phyloP scores from a whole-genome alignment of 2,329 filamentous ascomycete species.

The Colletotrichum sp. region DNA sequence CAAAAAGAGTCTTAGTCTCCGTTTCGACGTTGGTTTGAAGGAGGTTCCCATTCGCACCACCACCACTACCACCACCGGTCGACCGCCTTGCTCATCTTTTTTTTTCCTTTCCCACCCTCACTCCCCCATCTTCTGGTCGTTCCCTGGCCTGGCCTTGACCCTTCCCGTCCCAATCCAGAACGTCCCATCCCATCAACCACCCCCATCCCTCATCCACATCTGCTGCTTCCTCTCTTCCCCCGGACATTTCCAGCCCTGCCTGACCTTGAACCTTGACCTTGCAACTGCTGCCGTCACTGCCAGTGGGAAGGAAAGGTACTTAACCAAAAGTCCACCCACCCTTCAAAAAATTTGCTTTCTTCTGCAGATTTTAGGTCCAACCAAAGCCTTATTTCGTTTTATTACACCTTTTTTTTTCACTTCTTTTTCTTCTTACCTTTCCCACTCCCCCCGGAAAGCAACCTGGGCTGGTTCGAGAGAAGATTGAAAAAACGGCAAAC shows the following conservation, averaged over 20 bases:
- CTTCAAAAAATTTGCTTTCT: neutral
- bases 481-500: neutral
- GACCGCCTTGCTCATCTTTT: neutral
- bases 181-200: neutral
- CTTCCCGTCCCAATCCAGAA: neutral
- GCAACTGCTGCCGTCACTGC: neutral
- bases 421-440: neutral
- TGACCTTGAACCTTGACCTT: neutral
- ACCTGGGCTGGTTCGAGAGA: constrained; percentile 2
- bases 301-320: neutral
- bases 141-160: neutral
- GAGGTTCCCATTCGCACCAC: constrained; percentile 21
- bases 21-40: constrained; percentile 25
- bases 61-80: neutral
- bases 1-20: constrained; percentile 2
- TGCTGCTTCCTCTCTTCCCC: neutral
- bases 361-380: constrained; percentile 15
- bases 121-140: neutral
- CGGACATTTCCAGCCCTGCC: neutral
- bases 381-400: neutral
- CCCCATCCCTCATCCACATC: neutral
- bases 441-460: neutral
- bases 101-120: neutral
- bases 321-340: constrained; percentile 23
- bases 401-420: neutral